Evolutionary conservation across 2,329 filamentous ascomycete genomes (phyloP).

Genomic region (Pyrenophora teres): DNA sequence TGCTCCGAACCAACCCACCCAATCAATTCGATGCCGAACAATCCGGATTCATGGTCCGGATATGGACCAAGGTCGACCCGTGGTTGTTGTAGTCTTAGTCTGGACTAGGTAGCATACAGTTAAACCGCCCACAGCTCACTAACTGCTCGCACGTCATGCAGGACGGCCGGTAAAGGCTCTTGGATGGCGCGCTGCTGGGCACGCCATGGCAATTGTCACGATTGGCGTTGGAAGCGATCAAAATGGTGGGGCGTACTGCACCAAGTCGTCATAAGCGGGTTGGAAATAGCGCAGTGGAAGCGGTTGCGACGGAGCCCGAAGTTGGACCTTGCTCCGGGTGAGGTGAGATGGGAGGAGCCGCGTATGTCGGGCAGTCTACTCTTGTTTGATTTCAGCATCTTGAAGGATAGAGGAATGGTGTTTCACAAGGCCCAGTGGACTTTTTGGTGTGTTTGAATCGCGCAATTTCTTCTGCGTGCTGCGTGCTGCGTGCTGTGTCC

Average conservation of each 20-base stretch:
- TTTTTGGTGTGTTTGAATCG: too few species aligned
- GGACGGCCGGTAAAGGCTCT: neutral
- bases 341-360: too few species aligned
- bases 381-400: too few species aligned
- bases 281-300: neutral
- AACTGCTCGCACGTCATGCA: neutral
- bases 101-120: neutral
- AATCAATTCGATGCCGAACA: too few species aligned
- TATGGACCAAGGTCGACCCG: neutral
- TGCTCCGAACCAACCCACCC: too few species aligned
- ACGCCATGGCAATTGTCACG: too few species aligned
- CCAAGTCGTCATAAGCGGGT: slow-evolving; percentile 1
- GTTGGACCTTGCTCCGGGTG: neutral
- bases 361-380: too few species aligned
- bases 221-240: neutral
- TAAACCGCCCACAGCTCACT: neutral
- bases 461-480: neutral
- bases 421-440: neutral
- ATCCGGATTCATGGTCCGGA: too few species aligned
- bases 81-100: neutral
- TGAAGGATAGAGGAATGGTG: neutral
- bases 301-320: neutral
- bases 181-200: too few species aligned
- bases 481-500: neutral
- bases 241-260: slow-evolving; percentile 1